phyloP scores from a whole-genome alignment of 352 stramenopile species.

The Phytophthora melonis region DNA sequence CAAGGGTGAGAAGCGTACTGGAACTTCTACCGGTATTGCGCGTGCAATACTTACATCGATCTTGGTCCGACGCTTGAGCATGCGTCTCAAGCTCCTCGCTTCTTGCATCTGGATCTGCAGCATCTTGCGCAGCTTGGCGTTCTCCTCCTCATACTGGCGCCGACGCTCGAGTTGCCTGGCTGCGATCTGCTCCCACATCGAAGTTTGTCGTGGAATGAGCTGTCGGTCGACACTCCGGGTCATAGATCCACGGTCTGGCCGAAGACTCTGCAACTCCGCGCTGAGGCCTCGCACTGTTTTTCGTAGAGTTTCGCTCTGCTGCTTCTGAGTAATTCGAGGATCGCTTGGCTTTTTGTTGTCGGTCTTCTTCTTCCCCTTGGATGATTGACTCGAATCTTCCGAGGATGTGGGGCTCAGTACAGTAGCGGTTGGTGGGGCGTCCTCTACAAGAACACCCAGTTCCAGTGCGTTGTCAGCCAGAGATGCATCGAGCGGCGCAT shows the following conservation, averaged over 20 bases:
- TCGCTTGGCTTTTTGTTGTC: constrained; percentile 1
- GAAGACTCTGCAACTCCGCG: constrained; percentile 14
- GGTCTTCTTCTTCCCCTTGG: background rate
- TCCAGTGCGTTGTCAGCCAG: background rate
- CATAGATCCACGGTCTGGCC: background rate
- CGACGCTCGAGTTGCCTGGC: constrained; percentile 29
- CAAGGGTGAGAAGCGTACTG: background rate
- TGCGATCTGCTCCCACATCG: constrained; percentile 40
- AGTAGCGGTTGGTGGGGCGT: background rate
- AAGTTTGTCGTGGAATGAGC: constrained; percentile 3
- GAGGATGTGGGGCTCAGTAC: background rate
- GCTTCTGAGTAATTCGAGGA: constrained; percentile 24
- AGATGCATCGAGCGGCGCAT: background rate
- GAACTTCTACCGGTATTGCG: background rate
- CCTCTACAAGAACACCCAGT: background rate
- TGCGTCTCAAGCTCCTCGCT: constrained; percentile 31
- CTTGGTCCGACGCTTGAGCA: constrained; percentile 31
- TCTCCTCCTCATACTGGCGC: constrained; percentile 30
- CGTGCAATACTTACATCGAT: constrained; percentile 23
- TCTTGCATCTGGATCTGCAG: constrained; percentile 40
- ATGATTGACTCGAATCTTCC: constrained; percentile 5
- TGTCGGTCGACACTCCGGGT: background rate
- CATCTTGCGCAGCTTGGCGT: constrained; percentile 28
- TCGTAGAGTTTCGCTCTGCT: constrained; percentile 23
- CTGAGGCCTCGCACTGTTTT: constrained; percentile 17